Percentiles rank a stretch among this genome's conserved stretches.
Evolutionary conservation across 2,329 filamentous ascomycete genomes (phyloP).

Genomic region (Fusarium compactum): DNA sequence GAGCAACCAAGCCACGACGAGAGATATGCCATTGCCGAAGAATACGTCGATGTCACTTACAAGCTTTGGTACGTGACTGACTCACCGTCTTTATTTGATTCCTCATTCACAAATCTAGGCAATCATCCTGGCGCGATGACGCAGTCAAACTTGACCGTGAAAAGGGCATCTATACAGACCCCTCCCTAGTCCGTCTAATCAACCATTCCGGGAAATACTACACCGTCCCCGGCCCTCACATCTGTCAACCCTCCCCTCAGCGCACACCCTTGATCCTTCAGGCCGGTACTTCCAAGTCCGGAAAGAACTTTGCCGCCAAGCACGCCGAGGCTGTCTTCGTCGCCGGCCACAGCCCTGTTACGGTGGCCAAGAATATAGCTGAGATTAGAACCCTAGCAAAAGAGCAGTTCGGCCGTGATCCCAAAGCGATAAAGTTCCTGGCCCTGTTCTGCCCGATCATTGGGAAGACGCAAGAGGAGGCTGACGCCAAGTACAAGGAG

Average conservation of each 20-base stretch:
- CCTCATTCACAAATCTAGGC: not conserved
- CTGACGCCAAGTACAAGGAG: slow-evolving; percentile 71
- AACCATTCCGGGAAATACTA: slow-evolving; percentile 75
- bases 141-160: slow-evolving; percentile 71
- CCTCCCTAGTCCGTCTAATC: slow-evolving; percentile 70
- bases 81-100: not conserved
- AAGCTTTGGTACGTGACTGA: slow-evolving; percentile 68
- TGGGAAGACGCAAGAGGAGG: slow-evolving; percentile 74
- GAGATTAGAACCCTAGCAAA: slow-evolving; percentile 70
- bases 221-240: slow-evolving; percentile 72
- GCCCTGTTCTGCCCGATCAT: slow-evolving; percentile 75
- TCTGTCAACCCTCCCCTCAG: slow-evolving; percentile 75
- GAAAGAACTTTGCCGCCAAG: slow-evolving; percentile 74
- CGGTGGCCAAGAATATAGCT: slow-evolving; percentile 71
- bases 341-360: slow-evolving; percentile 71
- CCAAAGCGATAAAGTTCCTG: slow-evolving; percentile 73
- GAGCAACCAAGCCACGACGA: slow-evolving; percentile 66
- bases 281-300: slow-evolving; percentile 74
- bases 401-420: slow-evolving; percentile 67
- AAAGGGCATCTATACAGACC: slow-evolving; percentile 67
- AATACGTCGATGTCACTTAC: slow-evolving; percentile 73
- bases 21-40: slow-evolving; percentile 72
- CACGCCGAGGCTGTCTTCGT: slow-evolving; percentile 80
- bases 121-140: slow-evolving; percentile 73
- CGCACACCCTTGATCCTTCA: slow-evolving; percentile 77